Evolutionary conservation across 176 grass and related monocot genomes (phyloP), one percentile per base, ranked within the genome.

Genomic region (Oryza coarctata): DNA sequence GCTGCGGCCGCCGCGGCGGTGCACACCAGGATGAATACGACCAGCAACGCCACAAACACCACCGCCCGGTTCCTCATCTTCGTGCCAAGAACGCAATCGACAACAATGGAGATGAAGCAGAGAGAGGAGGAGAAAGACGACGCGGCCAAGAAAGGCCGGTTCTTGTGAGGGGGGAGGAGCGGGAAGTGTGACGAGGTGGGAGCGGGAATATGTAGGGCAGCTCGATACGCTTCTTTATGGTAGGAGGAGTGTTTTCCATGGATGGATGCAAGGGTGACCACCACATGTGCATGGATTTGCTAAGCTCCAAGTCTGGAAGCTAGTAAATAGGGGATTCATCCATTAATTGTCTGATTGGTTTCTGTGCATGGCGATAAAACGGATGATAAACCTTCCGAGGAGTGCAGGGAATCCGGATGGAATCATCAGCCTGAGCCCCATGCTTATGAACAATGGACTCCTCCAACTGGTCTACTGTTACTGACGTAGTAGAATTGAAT

Each of bases 1-100:
- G 77, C 64, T 1, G 87, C 82, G 1, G 47, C 47, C 47, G 75
- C 86, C 14, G 76, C 82, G 9, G 83, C 88, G 2, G 84, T 73
- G 88, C 84, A 70, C 8, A 63, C 80, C 36, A 55, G 71, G 9
- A 71, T 38, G 8, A 90, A 63, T 34, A 39, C n/a, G 58, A 31
- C 80, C 80, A 79, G 62, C 13, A 68, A 62, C 3, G 67, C 49
- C 30, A 62, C 68, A 8, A 63, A 47, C 29, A 82, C 38, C 36
- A 12, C 30, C 31, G 9, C 38, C 45, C 45, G 50, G 0, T 43
- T 28, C 65, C 2, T 82, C 80, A 84, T 86, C 44, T 2, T 32
- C 28, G 17, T 65, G 45, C 31, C 31, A 5, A 57, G 41, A 49
- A 65, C 55, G 20, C 12, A 20, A 7, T 2, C 0, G 2, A 14